These are phyloP conservation scores for Trichoderma pleuroti DNA, from an alignment of 2,329 filamentous ascomycete species.

Conservation along the genomic window DNA sequence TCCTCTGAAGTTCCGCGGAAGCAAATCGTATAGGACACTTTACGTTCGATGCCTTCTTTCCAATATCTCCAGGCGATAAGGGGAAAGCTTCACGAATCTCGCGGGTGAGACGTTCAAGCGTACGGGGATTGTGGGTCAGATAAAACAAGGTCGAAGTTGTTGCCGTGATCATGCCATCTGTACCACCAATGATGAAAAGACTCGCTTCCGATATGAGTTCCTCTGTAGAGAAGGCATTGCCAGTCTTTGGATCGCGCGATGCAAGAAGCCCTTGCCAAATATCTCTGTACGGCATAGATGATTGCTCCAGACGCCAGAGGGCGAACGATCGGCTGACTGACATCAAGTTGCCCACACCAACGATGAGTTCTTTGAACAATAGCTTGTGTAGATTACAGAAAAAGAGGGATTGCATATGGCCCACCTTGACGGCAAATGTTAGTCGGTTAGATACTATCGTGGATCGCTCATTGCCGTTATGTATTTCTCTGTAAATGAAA, in stretches of 20 bases:
- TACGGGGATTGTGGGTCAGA: slow-evolving; percentile 17
- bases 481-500: neutral
- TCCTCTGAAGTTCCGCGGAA: slow-evolving; percentile 11
- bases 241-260: slow-evolving; percentile 20
- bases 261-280: slow-evolving; percentile 20
- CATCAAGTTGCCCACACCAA: slow-evolving; percentile 16
- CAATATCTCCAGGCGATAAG: neutral
- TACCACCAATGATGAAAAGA: slow-evolving; percentile 20
- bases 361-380: slow-evolving; percentile 20
- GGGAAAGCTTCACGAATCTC: slow-evolving; percentile 20
- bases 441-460: neutral
- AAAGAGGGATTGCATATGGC: slow-evolving; percentile 21
- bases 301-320: slow-evolving; percentile 15
- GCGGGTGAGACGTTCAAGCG: slow-evolving; percentile 13
- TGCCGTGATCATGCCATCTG: slow-evolving; percentile 19
- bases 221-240: slow-evolving; percentile 10
- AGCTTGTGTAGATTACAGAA: slow-evolving; percentile 17
- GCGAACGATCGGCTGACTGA: slow-evolving; percentile 10
- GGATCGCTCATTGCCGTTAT: neutral
- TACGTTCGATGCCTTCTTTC: slow-evolving; percentile 1
- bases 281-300: slow-evolving; percentile 14
- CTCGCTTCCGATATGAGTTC: slow-evolving; percentile 21
- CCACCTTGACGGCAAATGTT: slow-evolving; percentile 1
- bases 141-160: slow-evolving; percentile 19
- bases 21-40: slow-evolving; percentile 19